These are phyloP conservation scores for Trichoderma asperelloides DNA, from an alignment of 495 filamentous ascomycete species.

Conservation along the genomic window DNA sequence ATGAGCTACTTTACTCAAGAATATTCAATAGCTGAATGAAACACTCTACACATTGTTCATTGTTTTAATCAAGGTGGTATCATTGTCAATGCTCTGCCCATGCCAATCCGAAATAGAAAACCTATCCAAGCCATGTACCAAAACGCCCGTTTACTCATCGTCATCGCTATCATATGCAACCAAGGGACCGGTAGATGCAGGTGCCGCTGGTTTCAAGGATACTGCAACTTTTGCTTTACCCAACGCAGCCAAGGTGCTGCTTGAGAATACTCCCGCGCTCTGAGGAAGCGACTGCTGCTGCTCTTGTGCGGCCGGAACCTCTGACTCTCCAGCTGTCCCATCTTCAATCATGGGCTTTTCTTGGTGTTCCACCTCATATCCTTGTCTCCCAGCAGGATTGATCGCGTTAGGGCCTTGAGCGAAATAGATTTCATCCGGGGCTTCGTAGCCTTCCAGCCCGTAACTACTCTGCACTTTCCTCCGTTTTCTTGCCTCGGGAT, in stretches of 20 bases:
- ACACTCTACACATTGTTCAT: not conserved
- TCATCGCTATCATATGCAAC: conserved; percentile 85
- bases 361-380: conserved; percentile 38
- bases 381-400: conserved; percentile 46
- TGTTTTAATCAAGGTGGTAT: conserved; percentile 8
- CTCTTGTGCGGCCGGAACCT: conserved; percentile 20
- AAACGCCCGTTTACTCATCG: conserved; percentile 38
- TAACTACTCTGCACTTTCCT: conserved; percentile 86
- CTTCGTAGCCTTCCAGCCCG: conserved; percentile 85
- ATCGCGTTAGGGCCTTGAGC: conserved; percentile 54
- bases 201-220: conserved; percentile 37
- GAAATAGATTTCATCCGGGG: conserved; percentile 91
- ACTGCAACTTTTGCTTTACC: conserved; percentile 43
- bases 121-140: not conserved
- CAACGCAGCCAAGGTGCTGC: conserved; percentile 66
- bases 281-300: conserved; percentile 35
- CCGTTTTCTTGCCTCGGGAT: conserved; percentile 75
- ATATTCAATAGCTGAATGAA: conserved; percentile 72
- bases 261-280: conserved; percentile 66
- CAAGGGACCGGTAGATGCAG: conserved; percentile 53
- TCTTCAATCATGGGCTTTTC: conserved; percentile 43
- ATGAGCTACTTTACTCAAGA: conserved; percentile 90
- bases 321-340: conserved; percentile 14
- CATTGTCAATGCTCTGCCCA: conserved; percentile 5
- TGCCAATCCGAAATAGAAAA: conserved; percentile 9